phyloP scores from a whole-genome alignment of 805 yeast genomes.

The Candida ipomoeae region DNA sequence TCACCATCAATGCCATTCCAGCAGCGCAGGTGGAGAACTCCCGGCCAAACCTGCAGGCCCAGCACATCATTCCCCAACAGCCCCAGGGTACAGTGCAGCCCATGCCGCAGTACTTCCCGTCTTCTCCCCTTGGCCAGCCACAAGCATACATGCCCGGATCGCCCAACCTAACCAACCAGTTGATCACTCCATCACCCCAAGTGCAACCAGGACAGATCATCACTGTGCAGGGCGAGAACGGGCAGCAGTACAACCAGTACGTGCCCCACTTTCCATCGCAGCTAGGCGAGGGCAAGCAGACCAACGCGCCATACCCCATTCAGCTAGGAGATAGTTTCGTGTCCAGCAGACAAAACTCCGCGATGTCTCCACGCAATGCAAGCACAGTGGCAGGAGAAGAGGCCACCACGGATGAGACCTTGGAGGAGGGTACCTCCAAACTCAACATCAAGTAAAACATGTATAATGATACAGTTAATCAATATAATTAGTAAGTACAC shows the following conservation, averaged over 20 bases:
- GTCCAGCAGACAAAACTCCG: not conserved
- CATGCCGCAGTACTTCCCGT: constrained; percentile 36
- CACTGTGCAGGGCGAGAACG: constrained; percentile 6
- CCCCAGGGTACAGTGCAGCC: constrained; percentile 9
- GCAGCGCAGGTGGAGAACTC: constrained; percentile 23
- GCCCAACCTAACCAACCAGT: constrained; percentile 8
- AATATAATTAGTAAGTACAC: not conserved
- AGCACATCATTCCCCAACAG: not conserved
- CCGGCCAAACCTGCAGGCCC: constrained; percentile 19
- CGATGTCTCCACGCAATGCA: not conserved
- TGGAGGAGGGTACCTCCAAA: constrained; percentile 7
- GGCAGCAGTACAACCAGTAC: constrained; percentile 8
- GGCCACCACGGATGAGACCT: constrained; percentile 1
- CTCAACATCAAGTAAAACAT: constrained; percentile 3
- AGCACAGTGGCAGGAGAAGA: not conserved
- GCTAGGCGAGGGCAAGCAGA: constrained; percentile 5
- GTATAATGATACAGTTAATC: not conserved
- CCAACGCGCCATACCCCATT: constrained; percentile 13
- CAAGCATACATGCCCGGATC: constrained; percentile 9
- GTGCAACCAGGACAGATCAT: constrained; percentile 9
- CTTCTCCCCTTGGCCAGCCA: constrained; percentile 26
- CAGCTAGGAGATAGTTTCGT: constrained; percentile 11
- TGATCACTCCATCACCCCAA: constrained; percentile 6
- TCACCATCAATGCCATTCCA: constrained; percentile 34
- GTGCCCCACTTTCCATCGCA: constrained; percentile 13